Conservation (phyloP, 2,329 filamentous ascomycete genomes). For the Penicillium aurantiogriseum region DNA sequence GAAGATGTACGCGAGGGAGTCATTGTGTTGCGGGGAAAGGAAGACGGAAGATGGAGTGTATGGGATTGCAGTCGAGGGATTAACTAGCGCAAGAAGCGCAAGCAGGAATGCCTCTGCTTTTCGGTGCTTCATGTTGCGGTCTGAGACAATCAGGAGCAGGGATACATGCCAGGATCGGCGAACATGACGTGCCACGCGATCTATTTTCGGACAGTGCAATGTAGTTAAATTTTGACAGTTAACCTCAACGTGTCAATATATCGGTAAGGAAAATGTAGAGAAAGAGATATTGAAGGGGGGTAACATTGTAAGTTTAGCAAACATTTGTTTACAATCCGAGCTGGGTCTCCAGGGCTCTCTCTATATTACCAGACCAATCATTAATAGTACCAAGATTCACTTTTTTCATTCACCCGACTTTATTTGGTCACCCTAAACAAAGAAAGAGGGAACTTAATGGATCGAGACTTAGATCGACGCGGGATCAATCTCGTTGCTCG, state of each 20-base stretch:
- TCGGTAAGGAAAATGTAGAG: not conserved
- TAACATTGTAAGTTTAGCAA: slow-evolving; percentile 1
- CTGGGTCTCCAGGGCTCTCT: not conserved
- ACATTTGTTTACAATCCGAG: slow-evolving; percentile 1
- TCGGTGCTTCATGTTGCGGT: slow-evolving; percentile 19
- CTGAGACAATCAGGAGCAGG: slow-evolving; percentile 25
- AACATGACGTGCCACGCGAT: slow-evolving; percentile 25
- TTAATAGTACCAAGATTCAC: not conserved
- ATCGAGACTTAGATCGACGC: slow-evolving; percentile 16
- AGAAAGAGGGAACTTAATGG: slow-evolving; percentile 15
- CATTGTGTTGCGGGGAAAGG: slow-evolving; percentile 50
- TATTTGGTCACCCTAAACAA: slow-evolving; percentile 14
- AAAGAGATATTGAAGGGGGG: not conserved
- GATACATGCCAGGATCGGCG: slow-evolving; percentile 27
- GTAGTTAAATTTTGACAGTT: slow-evolving; percentile 1
- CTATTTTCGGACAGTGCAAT: slow-evolving; percentile 5
- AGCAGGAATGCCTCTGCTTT: slow-evolving; percentile 13
- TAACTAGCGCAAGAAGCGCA: slow-evolving; percentile 21
- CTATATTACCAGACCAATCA: slow-evolving; percentile 15
- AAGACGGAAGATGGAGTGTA: slow-evolving; percentile 77
- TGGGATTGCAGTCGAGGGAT: slow-evolving; percentile 54
- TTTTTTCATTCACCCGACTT: slow-evolving; percentile 1
- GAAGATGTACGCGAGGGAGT: slow-evolving; percentile 68
- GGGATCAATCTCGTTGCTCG: slow-evolving; percentile 20
- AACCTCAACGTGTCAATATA: not conserved